A percentile compares a stretch with the other conserved stretches of the same genome.
phyloP scores from a whole-genome alignment of 2,329 filamentous ascomycete genomes.

The Colletotrichum sojae region DNA sequence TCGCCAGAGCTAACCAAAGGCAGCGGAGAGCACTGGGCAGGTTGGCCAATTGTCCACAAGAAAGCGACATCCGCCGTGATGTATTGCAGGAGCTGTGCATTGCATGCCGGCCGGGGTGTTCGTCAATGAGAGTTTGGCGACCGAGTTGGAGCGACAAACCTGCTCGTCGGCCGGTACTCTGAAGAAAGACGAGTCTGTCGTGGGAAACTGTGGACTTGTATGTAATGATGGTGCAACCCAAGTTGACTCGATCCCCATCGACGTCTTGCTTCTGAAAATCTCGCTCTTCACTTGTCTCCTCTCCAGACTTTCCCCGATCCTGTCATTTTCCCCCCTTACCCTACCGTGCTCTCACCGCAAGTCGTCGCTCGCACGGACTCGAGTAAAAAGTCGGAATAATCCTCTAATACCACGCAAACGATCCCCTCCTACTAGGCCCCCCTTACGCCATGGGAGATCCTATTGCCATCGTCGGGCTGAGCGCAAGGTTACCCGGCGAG shows the following conservation, averaged over 20 bases:
- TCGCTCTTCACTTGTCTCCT: slow-evolving; percentile 6
- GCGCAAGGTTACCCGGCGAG: slow-evolving; percentile 60
- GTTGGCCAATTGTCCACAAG: background rate
- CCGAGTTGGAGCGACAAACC: background rate
- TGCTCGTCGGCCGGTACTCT: background rate
- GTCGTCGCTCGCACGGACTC: slow-evolving; percentile 30
- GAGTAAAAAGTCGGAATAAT: background rate
- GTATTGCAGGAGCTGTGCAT: background rate
- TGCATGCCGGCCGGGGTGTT: background rate
- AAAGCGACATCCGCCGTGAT: background rate
- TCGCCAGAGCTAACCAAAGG: background rate
- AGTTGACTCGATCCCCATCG: slow-evolving; percentile 24
- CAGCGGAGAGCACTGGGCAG: background rate
- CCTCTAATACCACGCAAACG: background rate
- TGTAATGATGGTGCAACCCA: slow-evolving; percentile 16
- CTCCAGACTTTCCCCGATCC: slow-evolving; percentile 1
- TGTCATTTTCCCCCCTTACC: background rate
- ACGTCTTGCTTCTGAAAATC: slow-evolving; percentile 4
- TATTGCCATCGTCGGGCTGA: slow-evolving; percentile 64
- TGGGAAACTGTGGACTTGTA: slow-evolving; percentile 16
- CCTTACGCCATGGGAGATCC: slow-evolving; percentile 47
- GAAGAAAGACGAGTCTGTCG: background rate
- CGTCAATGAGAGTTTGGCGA: background rate
- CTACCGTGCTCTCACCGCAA: slow-evolving; percentile 11
- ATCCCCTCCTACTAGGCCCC: background rate